Percentiles rank a stretch among this genome's conserved stretches.
Conservation (phyloP, 2,329 filamentous ascomycete genomes). For the Penicillium sp. region DNA sequence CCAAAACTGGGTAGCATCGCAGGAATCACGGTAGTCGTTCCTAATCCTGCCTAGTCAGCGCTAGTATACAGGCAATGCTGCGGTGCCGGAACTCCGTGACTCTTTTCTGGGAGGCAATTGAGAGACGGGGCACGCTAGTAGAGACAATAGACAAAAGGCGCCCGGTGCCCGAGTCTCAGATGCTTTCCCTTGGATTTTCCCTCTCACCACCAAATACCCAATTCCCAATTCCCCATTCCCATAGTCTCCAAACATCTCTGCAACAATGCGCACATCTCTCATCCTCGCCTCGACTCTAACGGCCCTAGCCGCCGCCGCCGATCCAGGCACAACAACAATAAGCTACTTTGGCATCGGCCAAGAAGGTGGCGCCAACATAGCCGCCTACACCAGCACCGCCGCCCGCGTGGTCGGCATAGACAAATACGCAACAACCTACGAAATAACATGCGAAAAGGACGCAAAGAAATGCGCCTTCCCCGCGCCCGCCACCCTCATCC, state of each 20-base stretch:
- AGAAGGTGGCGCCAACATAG: background rate
- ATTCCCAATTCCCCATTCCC: background rate
- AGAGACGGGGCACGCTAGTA: background rate
- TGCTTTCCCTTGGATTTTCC: background rate
- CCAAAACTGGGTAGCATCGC: background rate
- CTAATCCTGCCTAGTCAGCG: too few relatives aligned
- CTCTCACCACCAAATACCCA: background rate
- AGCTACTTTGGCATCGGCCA: slow-evolving; percentile 4
- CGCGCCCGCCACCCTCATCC: slow-evolving; percentile 7
- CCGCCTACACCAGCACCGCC: slow-evolving; percentile 4
- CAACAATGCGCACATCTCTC: slow-evolving; percentile 7
- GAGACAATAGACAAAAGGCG: background rate
- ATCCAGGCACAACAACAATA: slow-evolving; percentile 8
- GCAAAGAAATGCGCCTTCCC: slow-evolving; percentile 3
- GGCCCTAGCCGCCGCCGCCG: slow-evolving; percentile 1
- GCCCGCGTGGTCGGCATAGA: slow-evolving; percentile 3
- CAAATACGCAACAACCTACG: slow-evolving; percentile 11
- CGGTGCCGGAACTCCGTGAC: background rate
- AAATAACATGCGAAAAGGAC: background rate
- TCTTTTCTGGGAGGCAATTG: background rate
- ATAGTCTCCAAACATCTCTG: too few relatives aligned
- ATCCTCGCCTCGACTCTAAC: slow-evolving; percentile 3
- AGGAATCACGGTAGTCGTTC: too few relatives aligned
- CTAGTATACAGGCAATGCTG: background rate
- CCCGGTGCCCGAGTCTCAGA: background rate